Base-by-base conservation (phyloP, 2,329 filamentous ascomycete genomes). In the Triangularia verruculosa region DNA sequence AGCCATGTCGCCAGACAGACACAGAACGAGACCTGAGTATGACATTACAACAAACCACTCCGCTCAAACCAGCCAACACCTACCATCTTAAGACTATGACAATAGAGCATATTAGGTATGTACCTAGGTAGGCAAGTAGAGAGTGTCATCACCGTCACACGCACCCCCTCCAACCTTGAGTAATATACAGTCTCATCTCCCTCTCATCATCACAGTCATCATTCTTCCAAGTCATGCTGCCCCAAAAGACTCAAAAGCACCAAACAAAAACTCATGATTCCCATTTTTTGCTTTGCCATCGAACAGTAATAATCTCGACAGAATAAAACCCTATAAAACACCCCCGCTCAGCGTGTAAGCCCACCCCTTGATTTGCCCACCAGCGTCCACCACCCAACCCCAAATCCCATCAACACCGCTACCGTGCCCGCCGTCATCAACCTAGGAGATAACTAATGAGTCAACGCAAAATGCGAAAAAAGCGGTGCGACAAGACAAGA, bases 351-450 rank as follows among this genome's bases (percentile, higher is more conserved):
- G 4, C 39, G 39, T 17, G 39, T 47, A 47, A 47, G 39, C 3
- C 39, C 39, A n/a, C 39, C 39, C n/a, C 39, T 20, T 47, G 39
- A 47, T 47, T 12, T 58, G 20, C 25, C 56, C 20, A 24, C 54
- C 17, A 62, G 28, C 24, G 61, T 65, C 66, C 66, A 68, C 57
- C 57, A 67, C 17, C 61, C 61, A 22, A 43, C 64, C 22, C 62
- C 61, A 20, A 68, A 30, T n/a, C 63, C 66, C 53, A 65, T 61
- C 17, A 67, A 28, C 13, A 61, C 55, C 7, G 60, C 61, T 24
- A 61, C 63, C 32, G 61, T 63, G 51, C 63, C 63, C 27, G 63
- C 61, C 11, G 66, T 64, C 59, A 65, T 39, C 53, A 68, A 43
- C 61, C 66, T 68, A 65, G 25, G 47, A 52, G 27, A 25, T 47